Percentiles rank a stretch among this genome's conserved stretches.
Conservation (phyloP, 345 rosid genomes). For the Hypericum perforatum region DNA sequence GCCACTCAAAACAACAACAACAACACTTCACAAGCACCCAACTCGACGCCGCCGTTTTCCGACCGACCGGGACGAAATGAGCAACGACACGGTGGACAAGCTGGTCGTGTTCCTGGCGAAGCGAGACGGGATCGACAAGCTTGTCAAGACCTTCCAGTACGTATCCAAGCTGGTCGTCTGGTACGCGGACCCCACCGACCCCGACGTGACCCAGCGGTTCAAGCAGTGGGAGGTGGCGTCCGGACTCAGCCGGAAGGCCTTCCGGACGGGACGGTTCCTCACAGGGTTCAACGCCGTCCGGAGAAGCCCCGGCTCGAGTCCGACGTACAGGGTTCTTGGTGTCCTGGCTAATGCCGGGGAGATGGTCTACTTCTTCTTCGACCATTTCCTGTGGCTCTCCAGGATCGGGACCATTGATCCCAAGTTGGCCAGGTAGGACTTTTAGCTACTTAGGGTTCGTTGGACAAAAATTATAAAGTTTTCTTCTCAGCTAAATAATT, state of each 20-base stretch:
- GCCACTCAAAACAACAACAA: no score
- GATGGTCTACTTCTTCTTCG: constrained; percentile 92
- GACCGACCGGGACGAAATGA: no score
- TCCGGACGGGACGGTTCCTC: constrained; percentile 82
- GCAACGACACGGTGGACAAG: constrained; percentile 69
- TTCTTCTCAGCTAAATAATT: no score
- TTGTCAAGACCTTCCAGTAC: constrained; percentile 93
- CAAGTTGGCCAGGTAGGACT: constrained; percentile 29
- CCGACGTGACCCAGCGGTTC: constrained; percentile 49
- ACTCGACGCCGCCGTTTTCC: no score
- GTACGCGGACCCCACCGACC: constrained; percentile 44
- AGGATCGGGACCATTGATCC: constrained; percentile 73
- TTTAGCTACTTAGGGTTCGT: no score
- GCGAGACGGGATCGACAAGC: constrained; percentile 96
- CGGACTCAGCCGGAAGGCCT: constrained; percentile 90
- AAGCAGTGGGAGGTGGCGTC: constrained; percentile 94
- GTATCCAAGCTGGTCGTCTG: constrained; percentile 87
- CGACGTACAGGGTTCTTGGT: constrained; percentile 35
- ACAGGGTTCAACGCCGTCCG: constrained; percentile 82
- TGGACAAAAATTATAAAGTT: no score
- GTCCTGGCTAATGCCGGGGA: constrained; percentile 86
- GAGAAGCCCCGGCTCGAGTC: constrained; percentile 53
- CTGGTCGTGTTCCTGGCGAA: constrained; percentile 84
- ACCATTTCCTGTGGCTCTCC: constrained; percentile 89
- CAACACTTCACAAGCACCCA: no score